phyloP scores from a whole-genome alignment of 306 rosid genomes.

The Quercus rubra region DNA sequence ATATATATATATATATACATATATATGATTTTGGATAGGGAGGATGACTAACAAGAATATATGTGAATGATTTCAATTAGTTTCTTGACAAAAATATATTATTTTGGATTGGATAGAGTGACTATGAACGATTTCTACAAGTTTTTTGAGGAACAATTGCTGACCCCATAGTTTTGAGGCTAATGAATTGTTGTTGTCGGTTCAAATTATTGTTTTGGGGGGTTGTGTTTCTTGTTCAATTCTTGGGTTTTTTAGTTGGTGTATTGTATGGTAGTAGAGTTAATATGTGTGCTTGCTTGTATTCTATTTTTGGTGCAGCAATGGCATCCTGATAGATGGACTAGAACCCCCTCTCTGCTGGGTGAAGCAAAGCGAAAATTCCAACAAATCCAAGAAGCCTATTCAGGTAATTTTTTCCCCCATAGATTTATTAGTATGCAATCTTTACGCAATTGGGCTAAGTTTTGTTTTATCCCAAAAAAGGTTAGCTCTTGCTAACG shows the following conservation, averaged over 20 bases:
- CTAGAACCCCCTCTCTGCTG: constrained; percentile 49
- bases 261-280: not conserved
- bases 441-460: too few relatives aligned
- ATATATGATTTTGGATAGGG: too few relatives aligned
- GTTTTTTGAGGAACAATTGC: too few relatives aligned
- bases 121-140: too few relatives aligned
- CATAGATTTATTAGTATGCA: not conserved
- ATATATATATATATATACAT: too few relatives aligned
- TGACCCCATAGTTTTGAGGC: too few relatives aligned
- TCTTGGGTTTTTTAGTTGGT: not conserved
- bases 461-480: not conserved
- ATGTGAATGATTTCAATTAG: too few relatives aligned
- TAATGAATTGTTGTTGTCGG: too few relatives aligned
- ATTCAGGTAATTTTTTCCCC: constrained; percentile 46
- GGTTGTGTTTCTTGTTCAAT: not conserved
- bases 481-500: not conserved
- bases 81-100: too few relatives aligned
- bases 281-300: not conserved
- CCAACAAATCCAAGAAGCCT: constrained; percentile 83
- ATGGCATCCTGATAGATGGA: constrained; percentile 91
- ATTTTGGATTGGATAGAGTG: too few relatives aligned
- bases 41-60: too few relatives aligned
- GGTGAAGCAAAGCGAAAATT: constrained; percentile 62
- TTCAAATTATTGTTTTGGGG: too few relatives aligned
- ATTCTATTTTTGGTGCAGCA: constrained; percentile 33